Percentiles rank a stretch among this genome's conserved stretches.
These are phyloP conservation scores for Ophioceras dolichostomum DNA, from an alignment of 2,329 filamentous ascomycete species.

Conservation along the genomic window DNA sequence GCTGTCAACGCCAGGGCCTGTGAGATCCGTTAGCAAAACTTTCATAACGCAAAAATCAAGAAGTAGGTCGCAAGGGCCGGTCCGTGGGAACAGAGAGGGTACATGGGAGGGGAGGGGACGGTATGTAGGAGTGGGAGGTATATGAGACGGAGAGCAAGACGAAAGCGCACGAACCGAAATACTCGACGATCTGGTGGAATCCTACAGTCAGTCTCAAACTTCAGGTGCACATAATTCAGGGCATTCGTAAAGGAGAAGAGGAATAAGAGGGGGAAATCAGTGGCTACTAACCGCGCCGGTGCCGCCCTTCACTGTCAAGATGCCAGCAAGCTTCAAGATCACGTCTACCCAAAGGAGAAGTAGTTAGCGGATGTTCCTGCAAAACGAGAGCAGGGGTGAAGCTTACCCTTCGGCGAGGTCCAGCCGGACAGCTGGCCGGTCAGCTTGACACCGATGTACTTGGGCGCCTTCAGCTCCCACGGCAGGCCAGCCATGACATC, in stretches of 20 bases:
- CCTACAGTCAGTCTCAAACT: too few species aligned
- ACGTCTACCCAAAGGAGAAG: constrained; percentile 68
- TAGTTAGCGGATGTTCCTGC: constrained; percentile 4
- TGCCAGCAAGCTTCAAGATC: constrained; percentile 93
- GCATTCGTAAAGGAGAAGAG: too few species aligned
- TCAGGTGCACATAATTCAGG: too few species aligned
- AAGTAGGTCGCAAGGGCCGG: not conserved
- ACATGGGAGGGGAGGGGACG: too few species aligned
- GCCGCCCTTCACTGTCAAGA: constrained; percentile 83
- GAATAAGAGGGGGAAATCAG: too few species aligned
- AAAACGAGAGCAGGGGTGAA: not conserved
- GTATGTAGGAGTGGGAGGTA: too few species aligned
- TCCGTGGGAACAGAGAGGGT: not conserved
- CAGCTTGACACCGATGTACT: constrained; percentile 91
- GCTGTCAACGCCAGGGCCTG: constrained; percentile 58
- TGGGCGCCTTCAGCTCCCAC: constrained; percentile 97
- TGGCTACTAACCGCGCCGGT: too few species aligned
- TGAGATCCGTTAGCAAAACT: too few species aligned
- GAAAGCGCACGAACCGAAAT: constrained; percentile 45
- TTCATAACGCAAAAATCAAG: constrained; percentile 1
- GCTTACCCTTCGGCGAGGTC: constrained; percentile 80
- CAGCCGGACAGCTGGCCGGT: constrained; percentile 83
- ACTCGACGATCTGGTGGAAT: constrained; percentile 75
- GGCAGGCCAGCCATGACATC: constrained; percentile 96
- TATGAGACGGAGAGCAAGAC: too few species aligned